Conservation (phyloP, 208 protist genomes). For the Strigomonas culicis region DNA sequence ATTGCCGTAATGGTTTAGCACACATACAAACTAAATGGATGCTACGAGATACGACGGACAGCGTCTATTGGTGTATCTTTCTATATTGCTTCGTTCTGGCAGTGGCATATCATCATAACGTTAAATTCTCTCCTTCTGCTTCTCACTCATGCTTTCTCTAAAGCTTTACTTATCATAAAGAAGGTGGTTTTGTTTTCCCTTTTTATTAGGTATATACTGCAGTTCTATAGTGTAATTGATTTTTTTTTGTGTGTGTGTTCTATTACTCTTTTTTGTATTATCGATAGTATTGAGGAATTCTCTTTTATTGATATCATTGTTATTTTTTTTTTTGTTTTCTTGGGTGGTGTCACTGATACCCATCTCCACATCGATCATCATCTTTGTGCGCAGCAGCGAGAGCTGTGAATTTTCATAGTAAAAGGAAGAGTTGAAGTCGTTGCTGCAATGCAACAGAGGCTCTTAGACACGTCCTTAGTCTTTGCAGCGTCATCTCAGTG, state of each 20-base stretch:
- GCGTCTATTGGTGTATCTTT: background rate
- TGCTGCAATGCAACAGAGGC: too few species aligned
- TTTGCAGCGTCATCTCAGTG: too few species aligned
- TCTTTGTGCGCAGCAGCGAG: too few species aligned
- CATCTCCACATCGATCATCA: too few species aligned
- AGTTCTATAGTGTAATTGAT: background rate
- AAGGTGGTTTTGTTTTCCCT: background rate
- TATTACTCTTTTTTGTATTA: background rate
- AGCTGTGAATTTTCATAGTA: too few species aligned
- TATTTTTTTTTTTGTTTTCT: constrained; percentile 2
- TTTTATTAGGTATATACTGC: background rate
- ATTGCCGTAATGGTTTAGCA: background rate
- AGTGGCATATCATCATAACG: background rate
- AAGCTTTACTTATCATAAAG: background rate
- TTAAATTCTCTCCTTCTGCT: background rate
- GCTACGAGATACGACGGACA: background rate
- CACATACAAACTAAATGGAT: background rate
- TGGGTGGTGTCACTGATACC: too few species aligned
- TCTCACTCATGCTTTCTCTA: background rate
- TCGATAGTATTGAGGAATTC: background rate
- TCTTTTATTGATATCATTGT: background rate
- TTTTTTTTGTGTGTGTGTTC: background rate
- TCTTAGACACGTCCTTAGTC: too few species aligned
- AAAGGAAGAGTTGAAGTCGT: too few species aligned
- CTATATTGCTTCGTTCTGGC: constrained; percentile 11